These are phyloP conservation scores for Globisporangium emineosum DNA, from an alignment of 352 stramenopile genomes.

Conservation along the genomic window DNA sequence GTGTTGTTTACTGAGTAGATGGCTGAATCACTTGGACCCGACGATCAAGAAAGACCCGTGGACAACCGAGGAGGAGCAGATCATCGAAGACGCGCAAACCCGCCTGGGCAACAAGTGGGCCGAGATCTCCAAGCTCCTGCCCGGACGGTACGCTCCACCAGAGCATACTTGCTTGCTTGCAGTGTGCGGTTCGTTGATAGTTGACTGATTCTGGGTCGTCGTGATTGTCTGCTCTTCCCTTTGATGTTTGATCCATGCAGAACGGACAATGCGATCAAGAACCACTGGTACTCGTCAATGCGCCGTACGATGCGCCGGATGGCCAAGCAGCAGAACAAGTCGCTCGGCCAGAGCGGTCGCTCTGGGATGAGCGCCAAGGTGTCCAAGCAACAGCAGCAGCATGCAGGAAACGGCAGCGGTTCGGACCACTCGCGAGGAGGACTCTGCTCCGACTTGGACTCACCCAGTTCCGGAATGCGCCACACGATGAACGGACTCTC, in stretches of 20 bases:
- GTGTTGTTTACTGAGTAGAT: conserved; percentile 29
- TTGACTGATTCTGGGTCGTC: neutral
- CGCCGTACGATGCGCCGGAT: conserved; percentile 87
- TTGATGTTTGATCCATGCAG: conserved; percentile 19
- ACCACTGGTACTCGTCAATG: conserved; percentile 92
- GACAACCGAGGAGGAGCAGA: conserved; percentile 87
- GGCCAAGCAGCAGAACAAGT: conserved; percentile 85
- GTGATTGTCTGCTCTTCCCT: neutral
- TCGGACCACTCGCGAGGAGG: conserved; percentile 7
- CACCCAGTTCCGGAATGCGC: conserved; percentile 16
- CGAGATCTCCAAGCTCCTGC: conserved; percentile 96
- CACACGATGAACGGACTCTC: conserved; percentile 45
- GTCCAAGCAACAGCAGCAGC: conserved; percentile 18
- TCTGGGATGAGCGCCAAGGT: conserved; percentile 27
- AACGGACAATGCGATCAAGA: conserved; percentile 89
- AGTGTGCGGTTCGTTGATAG: too few species aligned
- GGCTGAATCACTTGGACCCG: conserved; percentile 83
- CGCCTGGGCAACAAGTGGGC: conserved; percentile 97
- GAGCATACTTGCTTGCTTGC: too few species aligned
- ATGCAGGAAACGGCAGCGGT: conserved; percentile 11
- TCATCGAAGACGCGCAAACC: conserved; percentile 88
- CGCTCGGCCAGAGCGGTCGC: conserved; percentile 31
- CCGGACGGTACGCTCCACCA: conserved; percentile 61
- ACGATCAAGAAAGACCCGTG: conserved; percentile 88
- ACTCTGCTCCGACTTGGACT: conserved; percentile 9